phyloP scores from a whole-genome alignment of 257 asterid species.

The Nemophila menziesii region DNA sequence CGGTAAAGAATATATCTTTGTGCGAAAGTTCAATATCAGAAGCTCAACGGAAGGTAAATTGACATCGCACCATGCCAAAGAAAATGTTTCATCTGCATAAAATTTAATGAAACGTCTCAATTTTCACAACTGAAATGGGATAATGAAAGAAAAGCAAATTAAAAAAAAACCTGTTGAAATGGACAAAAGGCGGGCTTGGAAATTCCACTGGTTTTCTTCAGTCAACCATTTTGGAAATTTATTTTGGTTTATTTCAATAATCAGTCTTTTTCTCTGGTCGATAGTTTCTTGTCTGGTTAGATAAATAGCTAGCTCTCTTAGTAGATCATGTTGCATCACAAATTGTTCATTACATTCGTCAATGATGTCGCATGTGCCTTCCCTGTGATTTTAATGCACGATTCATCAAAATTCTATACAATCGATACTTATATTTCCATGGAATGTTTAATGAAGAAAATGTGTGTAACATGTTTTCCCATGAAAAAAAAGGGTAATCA shows the following conservation, averaged over 20 bases:
- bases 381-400: background rate
- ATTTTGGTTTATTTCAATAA: slow-evolving; percentile 15
- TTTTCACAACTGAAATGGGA: background rate
- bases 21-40: slow-evolving; percentile 20
- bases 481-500: too few species aligned
- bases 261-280: slow-evolving; percentile 18
- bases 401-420: background rate
- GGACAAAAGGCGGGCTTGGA: slow-evolving; percentile 17
- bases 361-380: slow-evolving; percentile 11
- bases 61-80: slow-evolving; percentile 13
- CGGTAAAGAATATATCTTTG: slow-evolving; percentile 17
- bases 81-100: slow-evolving; percentile 19
- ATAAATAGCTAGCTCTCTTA: slow-evolving; percentile 23
- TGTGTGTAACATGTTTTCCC: too few species aligned
- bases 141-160: background rate
- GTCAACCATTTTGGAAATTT: slow-evolving; percentile 18
- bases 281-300: slow-evolving; percentile 11
- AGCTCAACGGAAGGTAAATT: slow-evolving; percentile 18
- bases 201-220: slow-evolving; percentile 10
- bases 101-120: background rate
- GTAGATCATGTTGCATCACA: slow-evolving; percentile 25
- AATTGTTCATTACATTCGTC: slow-evolving; percentile 20
- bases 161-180: slow-evolving; percentile 22
- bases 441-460: too few species aligned
- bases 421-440: background rate